Base-by-base conservation (phyloP, 1,139 yeast genomes). In the Geotrichum macrosporum region DNA sequence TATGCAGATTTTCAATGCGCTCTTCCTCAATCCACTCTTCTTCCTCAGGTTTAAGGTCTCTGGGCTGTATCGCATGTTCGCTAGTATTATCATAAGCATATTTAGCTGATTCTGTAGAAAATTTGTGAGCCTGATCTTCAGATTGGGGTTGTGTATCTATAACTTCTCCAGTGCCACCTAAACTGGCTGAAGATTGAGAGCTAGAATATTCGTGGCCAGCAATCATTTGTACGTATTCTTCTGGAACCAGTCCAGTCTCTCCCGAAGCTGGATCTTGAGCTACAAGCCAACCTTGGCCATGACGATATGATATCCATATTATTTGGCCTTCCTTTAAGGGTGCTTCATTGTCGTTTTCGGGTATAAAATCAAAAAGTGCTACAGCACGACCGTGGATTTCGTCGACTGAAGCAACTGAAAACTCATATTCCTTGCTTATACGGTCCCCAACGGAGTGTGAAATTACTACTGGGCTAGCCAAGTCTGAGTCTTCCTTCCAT, bases 241-340 rank as follows among this genome's bases (percentile, higher is more conserved):
- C 96, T 1, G 99, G 99, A 5, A 92, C 95, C 45, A 92, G 75
- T 1, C 99, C 99, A 24, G 94, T 85, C 55, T 81, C 84, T 1
- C 88, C 89, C 3, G 84, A 75, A 29, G 65, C 73, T 0, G 88
- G 84, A 60, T 85, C 89, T 57, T 82, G 86, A 0, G 97, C 97
- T 42, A 92, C 97, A 4, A 94, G 73, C 99, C 98, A 92, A 5
- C 99, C 99, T 63, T 92, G 96, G 18, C 97, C 97, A 63, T 92
- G 96, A 53, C 95, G 77, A 64, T 89, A 89, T 51, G 84, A 80
- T 27, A 92, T 84, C 78, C 92, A 83, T 3, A 94, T 78, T 16
- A 78, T 66, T 65, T 92, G 97, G 33, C 96, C 95, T 58, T 84
- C 95, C 6, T 65, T 66, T 35, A 92, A 69, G 12, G 76, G 79